Percentiles rank a stretch among this genome's conserved stretches.
phyloP scores from a whole-genome alignment of 192 early-diverging fungal species.

The Rhizoclosmatium globosum region DNA sequence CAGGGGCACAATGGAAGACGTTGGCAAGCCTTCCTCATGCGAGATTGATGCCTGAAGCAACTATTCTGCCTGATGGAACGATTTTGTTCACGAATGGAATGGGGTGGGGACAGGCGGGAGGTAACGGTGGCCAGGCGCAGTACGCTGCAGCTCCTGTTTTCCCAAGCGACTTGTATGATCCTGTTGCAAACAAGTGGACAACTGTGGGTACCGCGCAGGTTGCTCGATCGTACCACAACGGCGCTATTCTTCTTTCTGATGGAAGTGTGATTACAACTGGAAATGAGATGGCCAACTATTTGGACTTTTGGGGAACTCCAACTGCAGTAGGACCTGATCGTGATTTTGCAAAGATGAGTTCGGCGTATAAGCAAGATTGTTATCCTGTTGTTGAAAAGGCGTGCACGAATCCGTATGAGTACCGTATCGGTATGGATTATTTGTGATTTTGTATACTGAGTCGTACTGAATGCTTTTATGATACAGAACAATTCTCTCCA shows the following conservation, averaged over 20 bases:
- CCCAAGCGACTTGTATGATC: slow-evolving; percentile 42
- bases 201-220: slow-evolving; percentile 21
- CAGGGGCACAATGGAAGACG: slow-evolving; percentile 34
- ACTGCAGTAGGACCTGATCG: slow-evolving; percentile 3
- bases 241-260: slow-evolving; percentile 37
- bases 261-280: slow-evolving; percentile 47
- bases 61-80: slow-evolving; percentile 50
- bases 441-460: not conserved
- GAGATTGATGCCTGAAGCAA: slow-evolving; percentile 45
- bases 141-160: slow-evolving; percentile 44
- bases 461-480: not conserved
- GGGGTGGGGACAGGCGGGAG: slow-evolving; percentile 45
- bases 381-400: slow-evolving; percentile 1
- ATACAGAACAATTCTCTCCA: slow-evolving; percentile 16
- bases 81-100: slow-evolving; percentile 46
- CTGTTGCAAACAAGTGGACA: slow-evolving; percentile 27
- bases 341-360: not conserved
- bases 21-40: slow-evolving; percentile 31
- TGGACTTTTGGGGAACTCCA: slow-evolving; percentile 37
- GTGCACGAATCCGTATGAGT: slow-evolving; percentile 31
- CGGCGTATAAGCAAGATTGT: not conserved
- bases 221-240: slow-evolving; percentile 50
- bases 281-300: slow-evolving; percentile 51
- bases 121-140: slow-evolving; percentile 38
- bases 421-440: slow-evolving; percentile 14